Percentiles rank a stretch among this genome's conserved stretches.
Evolutionary conservation across 495 filamentous ascomycete species (phyloP).

Genomic region (Polyplosphaeria fusca): DNA sequence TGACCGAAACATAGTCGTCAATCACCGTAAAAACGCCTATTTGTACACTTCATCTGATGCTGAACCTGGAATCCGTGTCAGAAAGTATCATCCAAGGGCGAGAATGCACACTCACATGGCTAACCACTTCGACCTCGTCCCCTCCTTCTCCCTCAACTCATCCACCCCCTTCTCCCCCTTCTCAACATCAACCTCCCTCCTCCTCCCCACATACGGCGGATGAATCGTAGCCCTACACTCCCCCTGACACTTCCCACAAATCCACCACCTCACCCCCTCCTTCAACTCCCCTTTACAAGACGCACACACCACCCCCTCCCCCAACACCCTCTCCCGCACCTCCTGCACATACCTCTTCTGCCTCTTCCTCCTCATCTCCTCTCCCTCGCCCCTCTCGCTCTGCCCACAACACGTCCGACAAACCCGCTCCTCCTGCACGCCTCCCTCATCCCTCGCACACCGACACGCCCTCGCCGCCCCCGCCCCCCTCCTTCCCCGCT

Average conservation of each 20-base stretch:
- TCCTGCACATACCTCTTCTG: conserved; percentile 17
- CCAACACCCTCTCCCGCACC: conserved; percentile 16
- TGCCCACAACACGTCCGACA: too few relatives aligned
- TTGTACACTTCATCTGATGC: neutral
- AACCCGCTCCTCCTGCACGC: too few relatives aligned
- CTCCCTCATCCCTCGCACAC: too few relatives aligned
- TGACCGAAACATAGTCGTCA: too few relatives aligned
- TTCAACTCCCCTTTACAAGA: conserved; percentile 16
- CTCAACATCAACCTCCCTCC: conserved; percentile 14
- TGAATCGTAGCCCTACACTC: conserved; percentile 28
- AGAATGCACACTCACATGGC: conserved; percentile 1
- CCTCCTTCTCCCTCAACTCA: neutral
- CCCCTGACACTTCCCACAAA: conserved; percentile 23
- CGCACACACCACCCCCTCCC: conserved; percentile 16
- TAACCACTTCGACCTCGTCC: neutral
- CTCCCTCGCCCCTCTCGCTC: too few relatives aligned
- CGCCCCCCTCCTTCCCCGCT: conserved; percentile 3
- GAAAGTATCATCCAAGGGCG: neutral
- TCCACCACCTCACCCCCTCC: conserved; percentile 23
- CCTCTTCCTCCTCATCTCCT: conserved; percentile 1
- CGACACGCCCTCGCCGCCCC: too few relatives aligned
- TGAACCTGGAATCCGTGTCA: neutral
- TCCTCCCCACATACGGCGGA: conserved; percentile 12
- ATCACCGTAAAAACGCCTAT: neutral
- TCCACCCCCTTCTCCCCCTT: neutral